Conservation (phyloP, 1,139 yeast species). For the Protomyces arabidopsidicola region DNA sequence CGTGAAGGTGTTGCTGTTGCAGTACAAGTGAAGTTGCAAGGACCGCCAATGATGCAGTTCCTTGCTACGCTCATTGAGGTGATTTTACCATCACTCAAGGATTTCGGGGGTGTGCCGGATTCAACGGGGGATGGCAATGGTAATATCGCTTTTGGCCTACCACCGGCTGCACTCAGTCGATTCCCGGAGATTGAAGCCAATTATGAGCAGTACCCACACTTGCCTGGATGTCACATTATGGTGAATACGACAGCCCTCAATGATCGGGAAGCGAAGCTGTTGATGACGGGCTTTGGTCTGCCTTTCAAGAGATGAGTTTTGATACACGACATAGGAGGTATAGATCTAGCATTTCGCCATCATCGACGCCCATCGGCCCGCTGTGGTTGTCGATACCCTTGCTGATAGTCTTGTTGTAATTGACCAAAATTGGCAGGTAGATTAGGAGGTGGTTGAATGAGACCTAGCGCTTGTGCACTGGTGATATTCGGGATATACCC, state of each 20-base stretch:
- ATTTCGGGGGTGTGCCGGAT: conserved; percentile 71
- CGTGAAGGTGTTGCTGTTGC: conserved; percentile 91
- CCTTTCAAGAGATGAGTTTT: conserved; percentile 52
- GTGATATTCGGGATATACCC: not conserved
- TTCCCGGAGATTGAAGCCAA: conserved; percentile 93
- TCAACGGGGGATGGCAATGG: conserved; percentile 81
- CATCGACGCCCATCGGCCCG: not conserved
- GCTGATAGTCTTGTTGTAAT: conserved; percentile 22
- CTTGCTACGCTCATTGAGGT: conserved; percentile 80
- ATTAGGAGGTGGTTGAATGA: conserved; percentile 17
- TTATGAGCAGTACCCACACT: conserved; percentile 83
- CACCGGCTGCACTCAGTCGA: conserved; percentile 66
- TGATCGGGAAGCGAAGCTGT: conserved; percentile 84
- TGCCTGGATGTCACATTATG: conserved; percentile 81
- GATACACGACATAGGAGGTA: not conserved
- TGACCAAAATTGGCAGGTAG: conserved; percentile 25
- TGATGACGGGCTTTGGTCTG: conserved; percentile 75
- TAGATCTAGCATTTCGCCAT: not conserved
- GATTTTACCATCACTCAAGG: conserved; percentile 89
- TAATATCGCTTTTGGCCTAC: conserved; percentile 77
- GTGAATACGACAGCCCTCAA: conserved; percentile 86
- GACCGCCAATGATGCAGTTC: conserved; percentile 82
- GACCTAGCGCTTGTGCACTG: conserved; percentile 4
- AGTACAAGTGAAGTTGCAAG: conserved; percentile 72
- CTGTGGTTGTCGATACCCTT: conserved; percentile 7